Evolutionary conservation across 225 moss, liverwort and hornwort genomes (phyloP), one percentile per base, ranked within the genome.

Genomic region (Sphagnum tenellum): DNA sequence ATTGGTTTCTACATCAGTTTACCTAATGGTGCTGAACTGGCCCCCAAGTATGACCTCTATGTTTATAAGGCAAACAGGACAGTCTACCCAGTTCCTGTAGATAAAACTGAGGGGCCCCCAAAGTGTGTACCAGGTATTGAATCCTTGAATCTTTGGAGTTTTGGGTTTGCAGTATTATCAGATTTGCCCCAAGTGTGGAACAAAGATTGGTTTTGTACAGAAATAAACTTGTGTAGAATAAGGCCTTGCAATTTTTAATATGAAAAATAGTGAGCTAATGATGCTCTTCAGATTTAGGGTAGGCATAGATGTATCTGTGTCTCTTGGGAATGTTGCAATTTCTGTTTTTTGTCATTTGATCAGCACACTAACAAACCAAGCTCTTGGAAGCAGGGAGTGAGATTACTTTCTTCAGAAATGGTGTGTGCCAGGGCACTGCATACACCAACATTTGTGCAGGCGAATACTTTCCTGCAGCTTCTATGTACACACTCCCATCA

Each of bases 1-100:
- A 84, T 98, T 68, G 98, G 98, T 46, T 98, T 98, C 70, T 98
- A 98, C 74, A 86, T 98, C 66, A 87, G 71, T 72, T 78, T 98
- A 72, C 98, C 93, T 2, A 85, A 92, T 78, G 93, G 83, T 63
- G 74, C 74, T 55, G 79, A 80, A 60, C 90, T 82, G 69, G 75
- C 78, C 46, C 82, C 78, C 56, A 85, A 82, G 64, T 83, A 71
- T 77, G 88, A 75, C 70, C 71, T 81, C 52, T 81, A 74, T 59
- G 69, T 85, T 12, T 78, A 71, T 48, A 85, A 78, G 69, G 46
- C 73, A 56, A 74, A 73, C 3, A 81, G 73, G 69, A 62, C 73
- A 69, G 78, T 81, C 46, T 85, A 73, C 47, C 84, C 81, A 65
- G 87, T 85, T 56, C 74, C 90, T 62, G 71, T 86, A 67, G 85